A percentile compares a stretch with the other conserved stretches of the same genome.
phyloP scores from a whole-genome alignment of 139 green algal genomes.

The Astrephomene gubernaculifera region DNA sequence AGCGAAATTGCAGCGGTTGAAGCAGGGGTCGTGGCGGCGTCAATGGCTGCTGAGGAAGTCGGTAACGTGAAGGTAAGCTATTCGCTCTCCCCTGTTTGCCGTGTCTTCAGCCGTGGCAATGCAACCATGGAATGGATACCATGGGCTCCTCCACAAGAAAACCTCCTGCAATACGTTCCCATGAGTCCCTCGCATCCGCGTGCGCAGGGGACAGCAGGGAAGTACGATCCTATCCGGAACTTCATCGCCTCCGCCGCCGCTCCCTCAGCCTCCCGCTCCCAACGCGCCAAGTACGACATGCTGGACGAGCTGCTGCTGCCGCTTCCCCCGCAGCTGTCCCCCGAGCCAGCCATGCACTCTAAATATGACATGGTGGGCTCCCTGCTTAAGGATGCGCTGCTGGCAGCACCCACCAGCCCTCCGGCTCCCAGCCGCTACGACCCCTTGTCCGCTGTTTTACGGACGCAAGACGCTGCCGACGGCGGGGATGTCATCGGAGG shows the following conservation, averaged over 20 bases:
- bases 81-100: too few species aligned
- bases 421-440: conserved; percentile 39
- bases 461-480: neutral
- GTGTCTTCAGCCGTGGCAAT: too few species aligned
- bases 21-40: neutral
- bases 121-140: too few species aligned
- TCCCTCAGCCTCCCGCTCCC: neutral
- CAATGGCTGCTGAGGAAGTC: too few species aligned
- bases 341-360: neutral
- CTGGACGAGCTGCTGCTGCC: conserved; percentile 33
- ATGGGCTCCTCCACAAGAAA: too few species aligned
- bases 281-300: conserved; percentile 51
- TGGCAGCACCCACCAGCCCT: conserved; percentile 12
- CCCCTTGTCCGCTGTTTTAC: too few species aligned
- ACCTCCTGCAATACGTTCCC: too few species aligned
- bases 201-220: too few species aligned
- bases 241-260: neutral
- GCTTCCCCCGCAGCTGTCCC: neutral
- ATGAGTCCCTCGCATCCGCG: too few species aligned
- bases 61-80: too few species aligned
- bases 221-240: conserved; percentile 36
- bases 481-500: too few species aligned
- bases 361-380: conserved; percentile 43
- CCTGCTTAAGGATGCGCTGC: conserved; percentile 29
- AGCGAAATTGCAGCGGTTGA: too few species aligned